A percentile compares a stretch with the other conserved stretches of the same genome.
These are phyloP conservation scores for Acer saccharum DNA, from an alignment of 345 rosid species.

Conservation along the genomic window DNA sequence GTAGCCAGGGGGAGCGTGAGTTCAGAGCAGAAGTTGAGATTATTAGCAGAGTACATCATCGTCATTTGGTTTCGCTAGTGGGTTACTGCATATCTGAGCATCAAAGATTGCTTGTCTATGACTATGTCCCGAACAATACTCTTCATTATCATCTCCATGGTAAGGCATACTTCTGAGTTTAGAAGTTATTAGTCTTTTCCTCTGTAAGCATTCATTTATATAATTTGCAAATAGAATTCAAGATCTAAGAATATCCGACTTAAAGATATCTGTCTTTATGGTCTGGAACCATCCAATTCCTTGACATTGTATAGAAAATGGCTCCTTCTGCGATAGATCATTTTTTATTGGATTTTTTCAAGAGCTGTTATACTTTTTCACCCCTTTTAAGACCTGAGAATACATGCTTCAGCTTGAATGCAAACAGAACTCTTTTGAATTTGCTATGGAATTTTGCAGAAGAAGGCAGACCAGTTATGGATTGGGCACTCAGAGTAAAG, in stretches of 20 bases:
- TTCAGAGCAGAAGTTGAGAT: slow-evolving; percentile 98
- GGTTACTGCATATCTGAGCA: slow-evolving; percentile 90
- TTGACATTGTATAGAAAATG: background rate
- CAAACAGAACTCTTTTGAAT: background rate
- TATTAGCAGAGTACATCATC: slow-evolving; percentile 93
- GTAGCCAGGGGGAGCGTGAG: slow-evolving; percentile 96
- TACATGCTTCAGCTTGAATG: slow-evolving; percentile 11
- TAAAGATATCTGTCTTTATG: background rate
- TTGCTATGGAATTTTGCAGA: slow-evolving; percentile 40
- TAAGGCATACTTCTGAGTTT: slow-evolving; percentile 37
- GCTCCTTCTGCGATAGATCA: background rate
- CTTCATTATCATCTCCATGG: slow-evolving; percentile 94
- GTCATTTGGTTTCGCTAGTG: slow-evolving; percentile 94
- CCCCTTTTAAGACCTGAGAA: background rate
- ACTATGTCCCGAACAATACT: slow-evolving; percentile 80
- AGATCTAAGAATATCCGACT: background rate
- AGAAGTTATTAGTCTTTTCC: background rate
- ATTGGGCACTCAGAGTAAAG: slow-evolving; percentile 79
- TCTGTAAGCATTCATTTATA: background rate
- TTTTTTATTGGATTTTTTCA: background rate
- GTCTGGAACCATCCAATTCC: background rate
- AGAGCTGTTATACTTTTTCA: background rate
- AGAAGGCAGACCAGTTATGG: slow-evolving; percentile 76
- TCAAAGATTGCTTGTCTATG: slow-evolving; percentile 91
- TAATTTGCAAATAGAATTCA: slow-evolving; percentile 1